Percentiles rank a stretch among this genome's conserved stretches.
Conservation (phyloP, 1,284 basidiomycete genomes). For the Tranzscheliella williamsii region DNA sequence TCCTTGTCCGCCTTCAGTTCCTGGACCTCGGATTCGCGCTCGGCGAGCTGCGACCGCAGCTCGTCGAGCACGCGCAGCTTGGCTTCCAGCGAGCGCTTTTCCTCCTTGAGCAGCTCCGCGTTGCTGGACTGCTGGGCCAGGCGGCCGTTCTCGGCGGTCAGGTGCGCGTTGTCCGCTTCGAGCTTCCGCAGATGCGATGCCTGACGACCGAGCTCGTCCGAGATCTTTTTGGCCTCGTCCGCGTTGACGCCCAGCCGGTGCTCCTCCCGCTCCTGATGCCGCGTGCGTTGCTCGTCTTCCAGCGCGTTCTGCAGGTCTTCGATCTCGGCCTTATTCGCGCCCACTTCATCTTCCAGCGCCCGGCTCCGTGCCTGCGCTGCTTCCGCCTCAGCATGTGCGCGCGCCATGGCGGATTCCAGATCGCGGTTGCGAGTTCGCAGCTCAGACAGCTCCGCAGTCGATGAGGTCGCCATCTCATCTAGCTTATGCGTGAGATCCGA, state of each 20-base stretch:
- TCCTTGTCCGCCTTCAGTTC: slow-evolving; percentile 40
- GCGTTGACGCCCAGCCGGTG: slow-evolving; percentile 1
- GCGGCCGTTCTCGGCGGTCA: slow-evolving; percentile 35
- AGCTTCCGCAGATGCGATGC: slow-evolving; percentile 27
- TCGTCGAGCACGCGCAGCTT: slow-evolving; percentile 37
- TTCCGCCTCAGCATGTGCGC: slow-evolving; percentile 14
- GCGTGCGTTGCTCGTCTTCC: slow-evolving; percentile 37
- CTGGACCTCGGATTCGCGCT: slow-evolving; percentile 41
- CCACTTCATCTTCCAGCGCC: slow-evolving; percentile 17
- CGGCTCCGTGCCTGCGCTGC: slow-evolving; percentile 7
- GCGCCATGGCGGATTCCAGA: slow-evolving; percentile 25
- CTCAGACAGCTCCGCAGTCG: slow-evolving; percentile 4
- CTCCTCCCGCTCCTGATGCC: slow-evolving; percentile 6
- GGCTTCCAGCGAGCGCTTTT: slow-evolving; percentile 48
- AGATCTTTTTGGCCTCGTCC: slow-evolving; percentile 17
- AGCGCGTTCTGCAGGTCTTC: slow-evolving; percentile 37
- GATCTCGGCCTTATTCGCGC: slow-evolving; percentile 24
- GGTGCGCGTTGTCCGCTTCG: slow-evolving; percentile 34
- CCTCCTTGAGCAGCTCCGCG: slow-evolving; percentile 51
- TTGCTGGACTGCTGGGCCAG: slow-evolving; percentile 23
- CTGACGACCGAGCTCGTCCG: slow-evolving; percentile 28
- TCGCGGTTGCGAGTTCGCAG: slow-evolving; percentile 6
- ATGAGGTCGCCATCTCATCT: slow-evolving; percentile 14
- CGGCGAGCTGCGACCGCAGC: slow-evolving; percentile 27
- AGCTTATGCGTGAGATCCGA: slow-evolving; percentile 19